Percentiles rank a stretch among this genome's conserved stretches.
phyloP scores from a whole-genome alignment of 2,329 filamentous ascomycete genomes.

The Exophiala spinifera region DNA sequence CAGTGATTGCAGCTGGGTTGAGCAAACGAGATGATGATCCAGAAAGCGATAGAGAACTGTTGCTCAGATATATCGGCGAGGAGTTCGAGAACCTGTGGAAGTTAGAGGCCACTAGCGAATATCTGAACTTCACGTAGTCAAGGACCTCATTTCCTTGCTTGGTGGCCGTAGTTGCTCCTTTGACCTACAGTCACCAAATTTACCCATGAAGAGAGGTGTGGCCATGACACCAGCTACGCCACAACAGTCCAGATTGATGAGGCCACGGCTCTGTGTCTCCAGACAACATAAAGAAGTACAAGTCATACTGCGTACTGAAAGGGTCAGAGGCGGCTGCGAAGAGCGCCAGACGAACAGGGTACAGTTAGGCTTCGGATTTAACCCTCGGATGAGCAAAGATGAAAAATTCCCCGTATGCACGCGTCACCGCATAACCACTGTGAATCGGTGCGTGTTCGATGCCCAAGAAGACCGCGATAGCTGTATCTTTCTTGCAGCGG shows the following conservation, averaged over 20 bases:
- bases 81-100: slow-evolving; percentile 33
- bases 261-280: slow-evolving; percentile 6
- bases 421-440: slow-evolving; percentile 31
- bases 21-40: slow-evolving; percentile 24
- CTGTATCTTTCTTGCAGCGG: slow-evolving; percentile 9
- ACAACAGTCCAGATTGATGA: slow-evolving; percentile 9
- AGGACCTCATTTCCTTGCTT: too few species aligned
- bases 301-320: slow-evolving; percentile 14
- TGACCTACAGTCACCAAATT: slow-evolving; percentile 12
- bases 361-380: slow-evolving; percentile 6
- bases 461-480: slow-evolving; percentile 31
- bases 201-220: slow-evolving; percentile 11
- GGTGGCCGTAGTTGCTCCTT: too few species aligned
- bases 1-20: slow-evolving; percentile 29
- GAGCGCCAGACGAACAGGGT: slow-evolving; percentile 2
- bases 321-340: slow-evolving; percentile 5
- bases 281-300: slow-evolving; percentile 15
- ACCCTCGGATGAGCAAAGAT: slow-evolving; percentile 6
- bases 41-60: not conserved
- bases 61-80: slow-evolving; percentile 29
- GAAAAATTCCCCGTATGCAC: slow-evolving; percentile 33
- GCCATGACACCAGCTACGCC: slow-evolving; percentile 7
- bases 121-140: too few species aligned
- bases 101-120: too few species aligned
- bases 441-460: slow-evolving; percentile 36